A percentile compares a stretch with the other conserved stretches of the same genome.
phyloP scores from a whole-genome alignment of 2,329 filamentous ascomycete species.

The Pseudogymnoascus destructans region DNA sequence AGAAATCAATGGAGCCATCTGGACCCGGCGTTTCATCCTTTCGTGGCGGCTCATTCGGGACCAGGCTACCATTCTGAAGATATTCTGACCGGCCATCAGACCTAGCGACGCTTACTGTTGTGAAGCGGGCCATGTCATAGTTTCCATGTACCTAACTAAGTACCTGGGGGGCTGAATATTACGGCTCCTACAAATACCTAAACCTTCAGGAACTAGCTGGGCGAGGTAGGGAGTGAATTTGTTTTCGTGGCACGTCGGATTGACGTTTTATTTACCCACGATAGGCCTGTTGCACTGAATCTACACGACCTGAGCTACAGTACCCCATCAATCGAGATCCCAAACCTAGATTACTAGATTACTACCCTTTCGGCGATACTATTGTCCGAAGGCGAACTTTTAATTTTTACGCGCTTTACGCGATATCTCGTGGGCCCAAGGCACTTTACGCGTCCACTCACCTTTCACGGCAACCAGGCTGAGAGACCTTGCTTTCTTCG shows the following conservation, averaged over 20 bases:
- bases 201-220: not conserved
- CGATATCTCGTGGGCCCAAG: not conserved
- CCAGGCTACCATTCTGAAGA: conserved; percentile 13
- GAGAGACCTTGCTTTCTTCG: conserved; percentile 2
- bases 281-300: not conserved
- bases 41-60: conserved; percentile 31
- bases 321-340: not conserved
- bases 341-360: not conserved
- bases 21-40: conserved; percentile 36
- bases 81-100: conserved; percentile 22
- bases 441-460: not conserved
- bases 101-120: conserved; percentile 11
- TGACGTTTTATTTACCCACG: not conserved
- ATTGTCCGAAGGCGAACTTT: not conserved
- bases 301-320: not conserved
- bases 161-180: not conserved
- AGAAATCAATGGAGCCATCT: conserved; percentile 41
- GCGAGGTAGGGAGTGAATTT: not conserved
- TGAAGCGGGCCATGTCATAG: conserved; percentile 6
- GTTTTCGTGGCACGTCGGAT: not conserved
- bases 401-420: not conserved
- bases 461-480: not conserved
- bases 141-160: not conserved
- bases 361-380: not conserved
- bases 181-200: not conserved